Evolutionary conservation across 2,329 filamentous ascomycete species (phyloP), one percentile per base, ranked within the genome.

Genomic region (Colletotrichum endophyticum): DNA sequence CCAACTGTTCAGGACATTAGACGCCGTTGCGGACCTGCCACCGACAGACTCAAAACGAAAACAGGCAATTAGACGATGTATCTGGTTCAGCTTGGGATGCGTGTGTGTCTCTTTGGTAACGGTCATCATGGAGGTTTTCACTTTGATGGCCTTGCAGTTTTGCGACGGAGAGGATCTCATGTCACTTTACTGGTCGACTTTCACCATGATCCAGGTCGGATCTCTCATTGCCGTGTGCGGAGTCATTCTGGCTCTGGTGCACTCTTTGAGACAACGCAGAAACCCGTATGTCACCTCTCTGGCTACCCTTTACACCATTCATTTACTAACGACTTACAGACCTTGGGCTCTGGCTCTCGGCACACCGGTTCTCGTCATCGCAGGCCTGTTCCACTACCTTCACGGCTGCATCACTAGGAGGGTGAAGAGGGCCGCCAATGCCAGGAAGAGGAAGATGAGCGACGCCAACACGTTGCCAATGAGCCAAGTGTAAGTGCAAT

Each of bases 101-200:
- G 87, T 91, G 25, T 49, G 84, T 6, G 70, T 89, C 1, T 87
- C 89, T 0, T 84, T 87, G 6, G 82, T 83, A 36, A 83, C 88
- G 15, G 84, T 91, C 32, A 83, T 91, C 70, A 86, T 92, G 82
- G 90, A 92, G 80, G 89, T 89, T 16, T 92, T 88, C 73, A 83
- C 85, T 13, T 86, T 91, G 22, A 79, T 91, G 72, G 89, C 89
- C 1, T 82, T 91, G 6, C 89, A 92, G 78, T 92, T 91, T 78
- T 92, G 91, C 78, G 89, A 91, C 49, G 90, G 90, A 12, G 91
- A 92, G 79, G 89, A 92, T 78, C 86, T 92, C 72, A 91, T 92
- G 83, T 87, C 88, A 2, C 83, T 92, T 0, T 92, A 91, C 82
- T 92, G 91, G 91, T 89, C 90, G 0, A 91, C 90, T 3, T 92